Evolutionary conservation across 2,329 filamentous ascomycete species (phyloP).

Genomic region (Phaeosphaeriaceae sp.): DNA sequence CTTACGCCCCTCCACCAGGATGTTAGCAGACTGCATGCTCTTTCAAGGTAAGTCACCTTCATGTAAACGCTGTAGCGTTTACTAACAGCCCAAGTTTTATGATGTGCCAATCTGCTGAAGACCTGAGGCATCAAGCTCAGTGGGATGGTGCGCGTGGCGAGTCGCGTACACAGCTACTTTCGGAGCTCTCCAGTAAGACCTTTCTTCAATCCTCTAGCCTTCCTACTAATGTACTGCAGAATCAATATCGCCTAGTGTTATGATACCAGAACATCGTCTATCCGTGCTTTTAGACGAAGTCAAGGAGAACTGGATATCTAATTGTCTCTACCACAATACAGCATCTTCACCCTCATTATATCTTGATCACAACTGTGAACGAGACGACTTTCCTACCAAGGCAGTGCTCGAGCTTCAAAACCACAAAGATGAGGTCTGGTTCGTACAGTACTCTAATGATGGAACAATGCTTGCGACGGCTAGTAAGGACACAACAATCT

Average conservation of each 20-base stretch:
- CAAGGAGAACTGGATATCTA: slow-evolving; percentile 80
- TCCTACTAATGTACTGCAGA: slow-evolving; percentile 55
- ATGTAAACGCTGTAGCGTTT: neutral
- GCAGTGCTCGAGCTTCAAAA: slow-evolving; percentile 73
- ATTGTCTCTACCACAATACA: slow-evolving; percentile 89
- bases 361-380: slow-evolving; percentile 83
- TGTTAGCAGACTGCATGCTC: slow-evolving; percentile 74
- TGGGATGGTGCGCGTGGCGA: slow-evolving; percentile 84
- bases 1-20: slow-evolving; percentile 86
- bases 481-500: slow-evolving; percentile 74
- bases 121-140: slow-evolving; percentile 75
- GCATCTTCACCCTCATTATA: slow-evolving; percentile 81
- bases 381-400: slow-evolving; percentile 77
- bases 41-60: slow-evolving; percentile 67
- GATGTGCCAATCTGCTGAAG: slow-evolving; percentile 82
- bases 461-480: slow-evolving; percentile 83
- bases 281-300: slow-evolving; percentile 81
- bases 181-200: slow-evolving; percentile 78
- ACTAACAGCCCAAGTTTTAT: slow-evolving; percentile 66
- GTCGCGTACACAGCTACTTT: slow-evolving; percentile 77
- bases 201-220: neutral
- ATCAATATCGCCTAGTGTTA: slow-evolving; percentile 93
- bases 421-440: slow-evolving; percentile 87
- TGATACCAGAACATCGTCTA: slow-evolving; percentile 92
- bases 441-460: slow-evolving; percentile 86